Base-by-base conservation (phyloP, 1,139 yeast species). In the Zygosaccharomyces pseudobailii region DNA sequence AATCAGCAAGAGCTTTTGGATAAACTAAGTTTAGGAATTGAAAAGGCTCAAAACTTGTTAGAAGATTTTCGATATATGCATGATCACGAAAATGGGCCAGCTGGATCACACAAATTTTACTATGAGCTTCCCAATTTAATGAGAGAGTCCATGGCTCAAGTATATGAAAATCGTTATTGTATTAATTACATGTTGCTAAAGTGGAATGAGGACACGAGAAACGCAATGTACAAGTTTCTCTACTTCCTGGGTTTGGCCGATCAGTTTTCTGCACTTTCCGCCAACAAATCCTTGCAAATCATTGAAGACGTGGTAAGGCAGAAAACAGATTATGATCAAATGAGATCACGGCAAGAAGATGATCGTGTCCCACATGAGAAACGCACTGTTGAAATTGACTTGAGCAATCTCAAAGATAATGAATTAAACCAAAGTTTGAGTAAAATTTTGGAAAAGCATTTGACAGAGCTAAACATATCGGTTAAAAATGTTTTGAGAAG, bases 141-240 rank as follows among this genome's bases (percentile, higher is more conserved):
- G 65, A 67, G 59, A 55, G 47, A 54, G 55, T 32, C 57, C 1
- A 45, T 45, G 6, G 50, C 52, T 7, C 53, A 63, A 30, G 59
- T 63, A 17, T 89, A 81, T 67, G 83, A 82, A 54, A 90, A 92
- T 61, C 71, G 94, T 45, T 90, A 86, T 61, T 81, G 85, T 51
- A 72, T 90, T 28, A 95, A 89, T 59, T 82, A 85, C 55, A 74
- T 89, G 63, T 79, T 82, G 57, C 63, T 89, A 59, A 84, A 81
- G 55, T 89, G 97, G 96, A 83, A 85, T 62, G 84, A 85, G 51
- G 64, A 71, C 6, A 72, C 84, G 9, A 72, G 95, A 45, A 79
- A 86, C 55, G 73, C 78, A 30, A 70, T 88, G 46, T 72, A 77
- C 55, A 74, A 79, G 35, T 87, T 87, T 58, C 64, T 84, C 33